Evolutionary conservation across 2,329 filamentous ascomycete species (phyloP), one percentile per base, ranked within the genome.

Genomic region (Bipolaris bicolor): DNA sequence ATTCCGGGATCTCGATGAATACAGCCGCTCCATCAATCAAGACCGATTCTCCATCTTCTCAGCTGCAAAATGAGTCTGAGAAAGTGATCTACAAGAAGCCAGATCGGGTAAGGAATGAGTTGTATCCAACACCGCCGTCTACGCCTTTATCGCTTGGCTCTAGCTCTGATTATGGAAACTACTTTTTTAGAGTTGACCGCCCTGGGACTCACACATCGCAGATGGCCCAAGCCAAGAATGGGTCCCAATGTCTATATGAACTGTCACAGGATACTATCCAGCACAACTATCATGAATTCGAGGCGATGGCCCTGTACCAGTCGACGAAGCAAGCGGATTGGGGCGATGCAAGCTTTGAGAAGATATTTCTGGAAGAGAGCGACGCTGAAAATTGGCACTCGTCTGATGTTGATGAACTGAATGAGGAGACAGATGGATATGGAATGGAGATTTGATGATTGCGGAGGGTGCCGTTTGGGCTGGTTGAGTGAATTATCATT

Each of bases 271-370:
- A 50, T 37, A 58, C 61, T 39, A 66, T 66, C 18, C 48, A 58
- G 40, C 43, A 47, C 20, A 68, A 67, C 29, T 67, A 65, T 31
- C 34, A 34, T 6, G 63, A 63, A 22, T 66, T 68, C 10, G 36
- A 52, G n/a, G 45, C 55, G 48, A 34, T 31, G 26, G 60, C 56
- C 15, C 24, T 22, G 6, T 41, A 43, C 26, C 64, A 52, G 37
- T 16, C 16, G 50, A 29, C 10, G 18, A 13, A 49, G 7, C 37
- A n/a, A 11, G n/a, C 24, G 11, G 61, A 68, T 0, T 58, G 50
- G n/a, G 60, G 64, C 2, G 54, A 61, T 29, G 57, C 45, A 20
- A 52, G 45, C 1, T 69, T 66, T 49, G 66, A 70, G 49, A 52
- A 51, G n/a, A 60, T 65, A 3, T 69, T 69, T 34, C 3, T 68